These are phyloP conservation scores for Neonectria neomacrospora DNA, from an alignment of 2,329 filamentous ascomycete species.

Conservation along the genomic window DNA sequence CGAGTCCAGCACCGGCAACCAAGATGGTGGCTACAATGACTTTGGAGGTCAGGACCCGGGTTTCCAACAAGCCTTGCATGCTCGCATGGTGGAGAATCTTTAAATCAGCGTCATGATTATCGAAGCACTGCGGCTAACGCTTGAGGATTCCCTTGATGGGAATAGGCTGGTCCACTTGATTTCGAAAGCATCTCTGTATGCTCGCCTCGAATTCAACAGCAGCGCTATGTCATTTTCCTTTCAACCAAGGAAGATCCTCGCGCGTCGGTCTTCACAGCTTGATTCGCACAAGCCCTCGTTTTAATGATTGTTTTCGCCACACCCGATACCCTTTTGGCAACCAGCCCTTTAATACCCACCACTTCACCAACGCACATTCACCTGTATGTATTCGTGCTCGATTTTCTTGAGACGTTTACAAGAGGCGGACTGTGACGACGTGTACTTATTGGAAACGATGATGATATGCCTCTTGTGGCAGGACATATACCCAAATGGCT, in stretches of 20 bases:
- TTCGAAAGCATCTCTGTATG: constrained; percentile 36
- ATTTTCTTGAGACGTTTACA: constrained; percentile 4
- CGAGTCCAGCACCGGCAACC: constrained; percentile 61
- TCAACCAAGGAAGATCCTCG: constrained; percentile 14
- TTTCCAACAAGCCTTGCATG: constrained; percentile 84
- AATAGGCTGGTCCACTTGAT: constrained; percentile 53
- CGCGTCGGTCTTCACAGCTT: constrained; percentile 10
- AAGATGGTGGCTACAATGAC: constrained; percentile 54
- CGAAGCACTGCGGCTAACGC: constrained; percentile 43
- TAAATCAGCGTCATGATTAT: constrained; percentile 55
- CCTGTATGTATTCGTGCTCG: constrained; percentile 10
- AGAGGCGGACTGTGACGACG: constrained; percentile 7
- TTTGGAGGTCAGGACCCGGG: constrained; percentile 66
- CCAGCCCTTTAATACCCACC: constrained; percentile 9
- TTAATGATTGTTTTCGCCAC: constrained; percentile 18
- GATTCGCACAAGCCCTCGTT: constrained; percentile 6
- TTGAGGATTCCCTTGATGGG: constrained; percentile 42
- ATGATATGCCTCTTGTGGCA: constrained; percentile 8
- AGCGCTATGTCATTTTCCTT: constrained; percentile 16
- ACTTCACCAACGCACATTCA: background rate
- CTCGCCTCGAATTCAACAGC: constrained; percentile 37
- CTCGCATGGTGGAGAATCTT: constrained; percentile 86
- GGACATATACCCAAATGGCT: constrained; percentile 38
- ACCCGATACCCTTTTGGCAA: constrained; percentile 18
- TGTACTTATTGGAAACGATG: constrained; percentile 16